Evolutionary conservation across 352 stramenopile genomes (phyloP), one percentile per base, ranked within the genome.

Genomic region (Phytophthora uliginosa): DNA sequence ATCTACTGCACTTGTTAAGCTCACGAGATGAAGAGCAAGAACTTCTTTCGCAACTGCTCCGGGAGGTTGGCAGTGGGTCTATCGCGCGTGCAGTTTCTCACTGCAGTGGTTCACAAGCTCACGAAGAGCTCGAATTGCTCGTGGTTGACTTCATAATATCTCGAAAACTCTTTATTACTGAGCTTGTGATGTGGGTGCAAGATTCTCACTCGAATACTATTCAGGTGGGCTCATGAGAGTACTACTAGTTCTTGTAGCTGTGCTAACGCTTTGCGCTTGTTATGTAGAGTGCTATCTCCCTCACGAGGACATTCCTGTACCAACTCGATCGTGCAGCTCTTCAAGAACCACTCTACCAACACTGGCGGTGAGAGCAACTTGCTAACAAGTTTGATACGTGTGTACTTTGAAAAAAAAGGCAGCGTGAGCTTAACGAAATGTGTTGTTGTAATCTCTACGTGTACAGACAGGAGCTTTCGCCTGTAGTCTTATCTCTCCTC

Each of bases 61-160:
- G 45, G 4, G 42, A 50, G 7, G 20, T 74, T 18, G 24, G 48
- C 34, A 62, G 28, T 24, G 34, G 5, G 7, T 36, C 26, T 10
- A 34, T 7, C 13, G 18, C 28, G 22, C 38, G 34, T 56, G 34
- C 18, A 13, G 22, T 22, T 6, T 63, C 47, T 36, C 33, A 10
- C 15, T 52, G 28, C 28, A 31, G n/a, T 47, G 22, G n/a, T 7
- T 48, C 24, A 8, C 28, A 61, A 59, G 6, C 18, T 61, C 66
- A 68, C 62, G 58, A 34, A 31, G 59, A 79, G 20, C 28, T 85
- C 18, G 69, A 84, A 48, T 33, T 80, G 15, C 66, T 86, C 38
- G 50, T 86, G 22, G 63, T 66, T 38, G 79, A 85, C 22, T 81
- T 84, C 17, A 59, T 78, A 2, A 67, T 82, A 24, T 66, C 70